Evolutionary conservation across 306 rosid species (phyloP), one percentile per base, ranked within the genome.

Genomic region (Dalbergia cultrata): DNA sequence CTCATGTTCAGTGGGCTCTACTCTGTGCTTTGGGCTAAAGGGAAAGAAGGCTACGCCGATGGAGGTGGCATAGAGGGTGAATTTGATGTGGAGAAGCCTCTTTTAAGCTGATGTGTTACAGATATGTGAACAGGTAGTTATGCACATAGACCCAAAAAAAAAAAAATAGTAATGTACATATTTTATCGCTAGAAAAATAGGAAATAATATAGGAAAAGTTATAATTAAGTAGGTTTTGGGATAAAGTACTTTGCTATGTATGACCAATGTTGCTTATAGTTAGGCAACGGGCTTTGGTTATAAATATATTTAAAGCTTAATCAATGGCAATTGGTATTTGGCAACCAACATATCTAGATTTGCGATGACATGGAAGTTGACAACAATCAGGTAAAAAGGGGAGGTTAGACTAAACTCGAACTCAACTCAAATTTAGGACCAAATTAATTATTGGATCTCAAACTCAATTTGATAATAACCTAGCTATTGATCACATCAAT

Each of bases 11-110:
- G 69, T 68, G 97, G 97, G 39, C 94, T 95, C 14, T 95, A 95
- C 89, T 84, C 88, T 63, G 94, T 93, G 86, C 92, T 93, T 33
- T 95, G 97, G 97, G 95, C 97, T 5, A 95, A 93, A 87, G 95
- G 92, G 21, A 95, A 90, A 84, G 99, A 93, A 86, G 87, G 84
- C 5, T 67, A 61, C 35, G 37, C 67, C 26, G 14, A 56, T 59
- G 81, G 53, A 34, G 69, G 68, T 82, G 78, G 74, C 80, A 57
- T 69, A 33, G 85, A 80, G 70, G 84, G 84, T 83, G 97, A 92
- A 79, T 79, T 75, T 43, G 97, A 89, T 78, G 81, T 87, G 64
- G 85, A 84, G 92, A 93, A 90, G 88, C 97, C 97, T 89, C 93
- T 93, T 47, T 86, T 95, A 79, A 80, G 91, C 80, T 90, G 83